These are phyloP conservation scores for Yamadazyma conglobata DNA, from an alignment of 1,139 yeast genomes.

Conservation along the genomic window DNA sequence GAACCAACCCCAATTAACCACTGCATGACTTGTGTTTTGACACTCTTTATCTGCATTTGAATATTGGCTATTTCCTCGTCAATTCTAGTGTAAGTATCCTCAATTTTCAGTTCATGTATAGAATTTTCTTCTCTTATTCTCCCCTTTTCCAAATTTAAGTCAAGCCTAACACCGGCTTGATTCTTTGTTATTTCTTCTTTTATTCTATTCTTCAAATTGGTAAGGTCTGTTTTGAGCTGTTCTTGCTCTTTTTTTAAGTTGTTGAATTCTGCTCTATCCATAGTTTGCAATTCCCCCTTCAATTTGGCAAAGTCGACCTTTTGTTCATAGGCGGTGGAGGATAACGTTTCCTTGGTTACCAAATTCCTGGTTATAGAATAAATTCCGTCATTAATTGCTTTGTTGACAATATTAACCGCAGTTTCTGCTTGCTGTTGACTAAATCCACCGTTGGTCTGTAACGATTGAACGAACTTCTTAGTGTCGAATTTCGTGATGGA, in stretches of 20 bases:
- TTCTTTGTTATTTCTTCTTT: constrained; percentile 91
- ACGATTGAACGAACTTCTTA: constrained; percentile 64
- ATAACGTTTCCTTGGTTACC: constrained; percentile 76
- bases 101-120: constrained; percentile 86
- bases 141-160: constrained; percentile 89
- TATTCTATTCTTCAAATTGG: constrained; percentile 77
- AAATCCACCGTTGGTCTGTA: constrained; percentile 69
- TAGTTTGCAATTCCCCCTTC: constrained; percentile 83
- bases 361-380: constrained; percentile 69
- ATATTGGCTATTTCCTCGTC: constrained; percentile 94
- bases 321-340: constrained; percentile 88
- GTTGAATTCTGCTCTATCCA: constrained; percentile 84
- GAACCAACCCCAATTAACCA: constrained; percentile 98
- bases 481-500: constrained; percentile 68
- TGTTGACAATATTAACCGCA: constrained; percentile 70
- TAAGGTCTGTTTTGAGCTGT: constrained; percentile 76
- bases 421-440: constrained; percentile 74
- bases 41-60: constrained; percentile 91
- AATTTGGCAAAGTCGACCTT: constrained; percentile 94
- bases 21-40: constrained; percentile 94
- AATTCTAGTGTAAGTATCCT: constrained; percentile 90
- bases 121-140: constrained; percentile 92
- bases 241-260: constrained; percentile 85
- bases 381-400: constrained; percentile 81
- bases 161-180: constrained; percentile 86